phyloP scores from a whole-genome alignment of 805 yeast genomes.

The Pichia insulana region DNA sequence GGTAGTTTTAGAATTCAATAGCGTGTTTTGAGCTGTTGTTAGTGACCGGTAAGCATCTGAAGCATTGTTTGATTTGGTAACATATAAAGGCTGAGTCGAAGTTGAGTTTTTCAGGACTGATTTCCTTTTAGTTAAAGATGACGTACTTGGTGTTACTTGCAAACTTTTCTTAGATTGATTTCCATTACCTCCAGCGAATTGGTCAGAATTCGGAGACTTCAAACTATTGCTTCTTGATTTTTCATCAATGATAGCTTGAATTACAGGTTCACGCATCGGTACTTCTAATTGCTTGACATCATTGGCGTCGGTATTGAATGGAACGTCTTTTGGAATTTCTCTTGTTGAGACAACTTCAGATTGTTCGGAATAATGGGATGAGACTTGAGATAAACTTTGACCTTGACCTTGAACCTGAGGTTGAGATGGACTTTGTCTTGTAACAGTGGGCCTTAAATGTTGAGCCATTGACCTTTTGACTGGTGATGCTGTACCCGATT shows the following conservation, averaged over 20 bases:
- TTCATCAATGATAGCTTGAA: slow-evolving; percentile 11
- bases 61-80: slow-evolving; percentile 33
- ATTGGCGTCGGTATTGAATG: background rate
- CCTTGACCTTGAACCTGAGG: background rate
- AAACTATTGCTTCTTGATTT: background rate
- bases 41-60: slow-evolving; percentile 57
- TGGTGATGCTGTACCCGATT: background rate
- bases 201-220: background rate
- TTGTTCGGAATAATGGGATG: too few species aligned
- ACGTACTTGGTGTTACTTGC: background rate
- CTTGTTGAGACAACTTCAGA: background rate
- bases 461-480: slow-evolving; percentile 33
- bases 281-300: slow-evolving; percentile 13
- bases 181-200: background rate
- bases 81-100: slow-evolving; percentile 13
- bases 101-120: slow-evolving; percentile 40
- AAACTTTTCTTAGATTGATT: background rate
- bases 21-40: slow-evolving; percentile 73
- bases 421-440: slow-evolving; percentile 14
- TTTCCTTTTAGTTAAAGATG: slow-evolving; percentile 24
- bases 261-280: slow-evolving; percentile 26
- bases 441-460: slow-evolving; percentile 31
- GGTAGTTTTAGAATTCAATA: slow-evolving; percentile 52
- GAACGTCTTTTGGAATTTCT: background rate
- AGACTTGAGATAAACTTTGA: too few species aligned